A percentile compares a stretch with the other conserved stretches of the same genome.
phyloP scores from a whole-genome alignment of 768 basidiomycete genomes.

The Sistotremastrum suecicum region DNA sequence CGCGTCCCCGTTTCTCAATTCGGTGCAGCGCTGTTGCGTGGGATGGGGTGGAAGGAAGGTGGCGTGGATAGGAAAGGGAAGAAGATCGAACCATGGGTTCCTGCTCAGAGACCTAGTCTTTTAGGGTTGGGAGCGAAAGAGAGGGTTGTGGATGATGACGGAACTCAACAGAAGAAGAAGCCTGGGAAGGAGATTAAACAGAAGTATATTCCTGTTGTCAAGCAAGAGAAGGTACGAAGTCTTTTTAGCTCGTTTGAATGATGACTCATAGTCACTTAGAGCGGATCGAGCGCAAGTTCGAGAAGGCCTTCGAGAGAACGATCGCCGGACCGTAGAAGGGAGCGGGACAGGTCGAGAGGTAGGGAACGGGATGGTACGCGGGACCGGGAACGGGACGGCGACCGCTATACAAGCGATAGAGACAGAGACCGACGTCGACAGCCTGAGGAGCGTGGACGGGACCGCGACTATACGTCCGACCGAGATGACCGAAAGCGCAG shows the following conservation, averaged over 20 bases:
- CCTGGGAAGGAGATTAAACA: constrained; percentile 20
- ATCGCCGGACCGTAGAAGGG: constrained; percentile 11
- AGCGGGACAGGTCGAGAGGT: constrained; percentile 15
- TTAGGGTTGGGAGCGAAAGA: constrained; percentile 94
- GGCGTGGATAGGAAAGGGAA: constrained; percentile 49
- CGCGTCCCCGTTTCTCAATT: constrained; percentile 88
- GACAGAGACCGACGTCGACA: constrained; percentile 11
- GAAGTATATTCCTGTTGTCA: constrained; percentile 74
- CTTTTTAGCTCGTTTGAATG: background rate
- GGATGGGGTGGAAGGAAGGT: constrained; percentile 94
- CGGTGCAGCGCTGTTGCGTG: constrained; percentile 81
- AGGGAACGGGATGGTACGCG: constrained; percentile 14
- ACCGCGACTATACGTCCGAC: constrained; percentile 15
- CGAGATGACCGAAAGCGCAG: too few relatives aligned
- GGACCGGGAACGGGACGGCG: constrained; percentile 13
- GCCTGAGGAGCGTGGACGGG: constrained; percentile 20
- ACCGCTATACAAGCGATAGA: constrained; percentile 18
- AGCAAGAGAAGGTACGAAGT: constrained; percentile 38
- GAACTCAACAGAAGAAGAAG: constrained; percentile 33
- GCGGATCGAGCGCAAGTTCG: constrained; percentile 27
- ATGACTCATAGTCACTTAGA: constrained; percentile 4
- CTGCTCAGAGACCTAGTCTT: constrained; percentile 68
- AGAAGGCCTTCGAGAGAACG: constrained; percentile 40
- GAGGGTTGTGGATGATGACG: constrained; percentile 56
- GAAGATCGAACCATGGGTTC: constrained; percentile 64